Evolutionary conservation across 2,329 filamentous ascomycete genomes (phyloP), one percentile per base, ranked within the genome.

Genomic region (Cercospora zeina): DNA sequence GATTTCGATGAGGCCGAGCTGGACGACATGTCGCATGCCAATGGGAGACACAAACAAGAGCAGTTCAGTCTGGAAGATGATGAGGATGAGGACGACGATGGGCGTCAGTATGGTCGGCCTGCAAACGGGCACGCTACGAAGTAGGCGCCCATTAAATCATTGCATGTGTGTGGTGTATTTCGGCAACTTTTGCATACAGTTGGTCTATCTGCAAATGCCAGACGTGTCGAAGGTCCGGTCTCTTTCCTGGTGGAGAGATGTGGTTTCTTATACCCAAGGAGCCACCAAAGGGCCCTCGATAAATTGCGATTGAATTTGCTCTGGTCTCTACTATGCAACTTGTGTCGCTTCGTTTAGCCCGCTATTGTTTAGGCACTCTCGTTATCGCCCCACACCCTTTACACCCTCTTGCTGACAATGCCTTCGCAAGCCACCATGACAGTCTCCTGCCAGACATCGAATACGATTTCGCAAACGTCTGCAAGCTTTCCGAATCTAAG

Each of bases 1-100:
- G 84, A 85, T 68, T 87, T 85, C 70, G 84, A 87, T 63, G 85
- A 87, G 70, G 76, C 81, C 2, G 85, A 87, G 70, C 73, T 87
- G 19, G 84, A 87, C 69, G 79, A 84, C 62, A 69, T 86, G 53
- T 62, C 54, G 31, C 59, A 59, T 14, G 50, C 53, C 13, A 57
- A 49, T 19, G 39, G 57, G 34, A 62, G 55, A 39, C 54, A 54
- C 9, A 62, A 39, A 16, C 58, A 59, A 47, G 67, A 69, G 37
- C 39, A 57, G 3, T 71, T 68, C 54, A 64, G 60, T 16, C 49
- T 71, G 36, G 70, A 56, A 9, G 67, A 71, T 57, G 69, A 71
- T 55, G 66, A 66, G 21, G 60, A 61, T 4, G 64, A 65, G 42
- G 63, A 65, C 27, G 61, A 60, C 1, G 56, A 34, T 39, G 50